Evolutionary conservation across 306 rosid genomes (phyloP).

Genomic region (Sicyos edulis): DNA sequence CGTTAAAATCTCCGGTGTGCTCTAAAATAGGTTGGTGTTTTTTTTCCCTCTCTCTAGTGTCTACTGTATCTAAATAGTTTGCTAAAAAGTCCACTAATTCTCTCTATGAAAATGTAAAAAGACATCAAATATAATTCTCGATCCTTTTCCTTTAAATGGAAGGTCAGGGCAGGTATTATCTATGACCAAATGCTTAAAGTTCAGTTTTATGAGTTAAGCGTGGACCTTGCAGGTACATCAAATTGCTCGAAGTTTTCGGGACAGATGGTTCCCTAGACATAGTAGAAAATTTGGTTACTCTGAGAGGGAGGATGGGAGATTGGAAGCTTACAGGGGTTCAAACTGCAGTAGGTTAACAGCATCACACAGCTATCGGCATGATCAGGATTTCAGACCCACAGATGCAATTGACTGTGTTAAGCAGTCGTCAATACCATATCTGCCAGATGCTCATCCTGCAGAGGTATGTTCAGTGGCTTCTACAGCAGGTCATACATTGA

Average conservation of each 20-base stretch:
- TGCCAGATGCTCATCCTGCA: conserved; percentile 41
- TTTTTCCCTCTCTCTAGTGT: not conserved
- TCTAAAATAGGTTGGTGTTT: not conserved
- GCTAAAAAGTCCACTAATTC: not conserved
- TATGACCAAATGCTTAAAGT: conserved; percentile 14
- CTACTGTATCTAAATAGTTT: not conserved
- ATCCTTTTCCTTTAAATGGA: conserved; percentile 1
- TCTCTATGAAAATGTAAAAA: not conserved
- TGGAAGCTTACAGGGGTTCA: conserved; percentile 54
- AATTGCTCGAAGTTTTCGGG: conserved; percentile 92
- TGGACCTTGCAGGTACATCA: conserved; percentile 74
- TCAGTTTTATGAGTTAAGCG: conserved; percentile 20
- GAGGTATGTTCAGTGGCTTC: conserved; percentile 41
- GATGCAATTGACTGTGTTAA: conserved; percentile 53
- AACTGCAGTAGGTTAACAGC: conserved; percentile 46
- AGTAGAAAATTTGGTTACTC: conserved; percentile 44
- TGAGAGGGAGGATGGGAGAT: conserved; percentile 64
- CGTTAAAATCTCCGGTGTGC: not conserved
- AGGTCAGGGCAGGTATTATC: not conserved
- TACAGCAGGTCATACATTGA: conserved; percentile 32
- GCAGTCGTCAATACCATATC: conserved; percentile 39
- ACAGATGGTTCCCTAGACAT: conserved; percentile 74
- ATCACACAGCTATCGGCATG: conserved; percentile 48
- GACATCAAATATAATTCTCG: not conserved
- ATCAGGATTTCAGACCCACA: conserved; percentile 51